Base-by-base conservation (phyloP, 1,139 yeast genomes). In the Saccharomyces hybrid region DNA sequence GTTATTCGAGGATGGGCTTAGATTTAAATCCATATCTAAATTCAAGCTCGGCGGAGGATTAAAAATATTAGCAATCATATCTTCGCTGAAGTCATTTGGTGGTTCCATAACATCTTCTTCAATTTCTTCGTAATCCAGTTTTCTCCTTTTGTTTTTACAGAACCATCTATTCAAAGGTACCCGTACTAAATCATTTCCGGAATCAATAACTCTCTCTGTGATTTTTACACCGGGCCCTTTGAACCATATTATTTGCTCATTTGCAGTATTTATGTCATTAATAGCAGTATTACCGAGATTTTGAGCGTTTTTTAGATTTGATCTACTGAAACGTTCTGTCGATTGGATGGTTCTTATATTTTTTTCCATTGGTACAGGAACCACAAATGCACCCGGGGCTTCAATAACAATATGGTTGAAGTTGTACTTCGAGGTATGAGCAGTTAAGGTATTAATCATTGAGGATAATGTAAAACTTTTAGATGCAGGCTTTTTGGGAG, bases 211-310 rank as follows among this genome's bases (percentile, higher is more conserved):
- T 57, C 86, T 75, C 63, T 78, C 81, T 1, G 80, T 72, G 20
- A 84, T 72, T 55, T 78, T 74, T 7, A 85, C 73, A 7, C 96
- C 95, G 7, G 96, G 91, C 1, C 93, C 82, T 58, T 89, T 78
- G 70, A 84, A 88, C 91, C 96, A 90, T 16, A 88, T 72, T 48
- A 86, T 72, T 54, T 85, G 86, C 23, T 75, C 74, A 30, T 14
- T n/a, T 2, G 44, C 4, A 3, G 26, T 11, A 16, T 48, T 48
- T 6, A 5, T 31, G 14, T 20, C 27, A 23, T 31, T 44, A 5
- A 30, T 23, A 8, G 16, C 27, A 38, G 25, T 6, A 4, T n/a
- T 38, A 11, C 25, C 44, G n/a, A 38, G n/a, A 11, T 20, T 38
- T 38, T 16, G 44, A 16, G 44, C 25, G 25, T 38, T 38, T 38